A percentile compares a stretch with the other conserved stretches of the same genome.
These are phyloP conservation scores for Boletus sp. DNA, from an alignment of 768 basidiomycete genomes.

Conservation along the genomic window DNA sequence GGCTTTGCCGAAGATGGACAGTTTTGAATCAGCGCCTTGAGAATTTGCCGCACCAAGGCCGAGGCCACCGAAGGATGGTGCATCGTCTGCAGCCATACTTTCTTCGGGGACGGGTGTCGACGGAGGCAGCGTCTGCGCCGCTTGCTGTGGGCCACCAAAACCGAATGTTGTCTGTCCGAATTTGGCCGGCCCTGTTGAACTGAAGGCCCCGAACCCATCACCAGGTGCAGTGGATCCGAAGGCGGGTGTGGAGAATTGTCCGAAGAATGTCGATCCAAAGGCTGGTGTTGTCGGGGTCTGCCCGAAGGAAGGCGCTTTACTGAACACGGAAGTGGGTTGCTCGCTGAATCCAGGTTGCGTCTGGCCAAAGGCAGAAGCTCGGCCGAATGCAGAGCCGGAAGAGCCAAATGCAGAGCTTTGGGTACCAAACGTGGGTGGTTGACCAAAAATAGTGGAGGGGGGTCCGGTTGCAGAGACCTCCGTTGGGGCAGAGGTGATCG, in stretches of 20 bases:
- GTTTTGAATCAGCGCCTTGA: slow-evolving; percentile 24
- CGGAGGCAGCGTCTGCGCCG: neutral
- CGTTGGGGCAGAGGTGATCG: slow-evolving; percentile 16
- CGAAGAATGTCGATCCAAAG: slow-evolving; percentile 22
- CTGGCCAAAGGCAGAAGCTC: slow-evolving; percentile 26
- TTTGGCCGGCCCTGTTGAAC: slow-evolving; percentile 29
- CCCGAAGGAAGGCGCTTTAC: slow-evolving; percentile 23
- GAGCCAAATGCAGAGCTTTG: slow-evolving; percentile 20
- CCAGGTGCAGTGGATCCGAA: slow-evolving; percentile 24
- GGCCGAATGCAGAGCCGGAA: slow-evolving; percentile 31
- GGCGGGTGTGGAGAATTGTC: slow-evolving; percentile 12
- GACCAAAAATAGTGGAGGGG: slow-evolving; percentile 36
- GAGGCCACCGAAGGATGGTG: slow-evolving; percentile 31
- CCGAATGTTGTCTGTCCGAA: slow-evolving; percentile 34
- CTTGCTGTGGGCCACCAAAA: slow-evolving; percentile 15
- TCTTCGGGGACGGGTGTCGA: slow-evolving; percentile 23
- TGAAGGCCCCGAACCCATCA: slow-evolving; percentile 34
- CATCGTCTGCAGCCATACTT: slow-evolving; percentile 34
- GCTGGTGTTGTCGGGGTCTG: slow-evolving; percentile 7
- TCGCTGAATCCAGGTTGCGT: slow-evolving; percentile 13
- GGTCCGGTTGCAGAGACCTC: slow-evolving; percentile 29
- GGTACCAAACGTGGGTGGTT: slow-evolving; percentile 28
- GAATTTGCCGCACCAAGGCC: slow-evolving; percentile 30
- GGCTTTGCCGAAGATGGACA: slow-evolving; percentile 35
- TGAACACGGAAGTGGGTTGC: slow-evolving; percentile 25